Percentiles rank a stretch among this genome's conserved stretches.
Conservation (phyloP, 805 yeast species). For the Pichia occidentalis region DNA sequence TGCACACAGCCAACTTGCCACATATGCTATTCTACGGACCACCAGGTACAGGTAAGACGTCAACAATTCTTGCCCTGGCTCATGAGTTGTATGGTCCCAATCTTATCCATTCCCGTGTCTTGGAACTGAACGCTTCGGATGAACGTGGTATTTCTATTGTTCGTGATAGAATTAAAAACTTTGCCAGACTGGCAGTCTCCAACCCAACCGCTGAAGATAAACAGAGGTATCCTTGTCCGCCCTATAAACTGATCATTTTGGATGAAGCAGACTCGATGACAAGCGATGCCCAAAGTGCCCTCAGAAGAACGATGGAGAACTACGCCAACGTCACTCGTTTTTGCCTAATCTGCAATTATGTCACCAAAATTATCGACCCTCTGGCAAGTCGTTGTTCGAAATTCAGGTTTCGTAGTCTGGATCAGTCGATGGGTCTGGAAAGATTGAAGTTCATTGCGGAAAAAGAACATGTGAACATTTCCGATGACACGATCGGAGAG, state of each 20-base stretch:
- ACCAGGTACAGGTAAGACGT: slow-evolving; percentile 91
- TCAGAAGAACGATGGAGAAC: slow-evolving; percentile 90
- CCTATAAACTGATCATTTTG: slow-evolving; percentile 83
- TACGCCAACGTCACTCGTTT: slow-evolving; percentile 87
- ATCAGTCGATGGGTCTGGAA: slow-evolving; percentile 58
- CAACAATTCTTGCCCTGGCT: slow-evolving; percentile 79
- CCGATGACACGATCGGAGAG: slow-evolving; percentile 49
- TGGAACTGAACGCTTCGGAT: slow-evolving; percentile 85
- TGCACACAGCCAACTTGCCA: slow-evolving; percentile 77
- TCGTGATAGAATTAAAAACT: slow-evolving; percentile 75
- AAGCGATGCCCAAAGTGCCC: slow-evolving; percentile 89
- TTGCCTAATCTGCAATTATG: slow-evolving; percentile 92
- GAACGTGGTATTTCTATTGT: slow-evolving; percentile 88
- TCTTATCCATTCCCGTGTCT: slow-evolving; percentile 60
- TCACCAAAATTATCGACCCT: slow-evolving; percentile 94
- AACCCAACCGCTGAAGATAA: slow-evolving; percentile 67
- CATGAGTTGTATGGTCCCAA: slow-evolving; percentile 72
- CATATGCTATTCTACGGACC: slow-evolving; percentile 92
- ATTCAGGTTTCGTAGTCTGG: slow-evolving; percentile 80
- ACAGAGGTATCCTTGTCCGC: slow-evolving; percentile 87
- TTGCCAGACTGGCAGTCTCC: slow-evolving; percentile 80
- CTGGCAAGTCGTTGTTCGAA: slow-evolving; percentile 94
- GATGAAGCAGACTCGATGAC: slow-evolving; percentile 99
- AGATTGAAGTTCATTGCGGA: slow-evolving; percentile 60
- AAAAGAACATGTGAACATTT: slow-evolving; percentile 35